Evolutionary conservation across 768 basidiomycete species (phyloP), one percentile per base, ranked within the genome.

Genomic region (Macrolepiota albuminosa): DNA sequence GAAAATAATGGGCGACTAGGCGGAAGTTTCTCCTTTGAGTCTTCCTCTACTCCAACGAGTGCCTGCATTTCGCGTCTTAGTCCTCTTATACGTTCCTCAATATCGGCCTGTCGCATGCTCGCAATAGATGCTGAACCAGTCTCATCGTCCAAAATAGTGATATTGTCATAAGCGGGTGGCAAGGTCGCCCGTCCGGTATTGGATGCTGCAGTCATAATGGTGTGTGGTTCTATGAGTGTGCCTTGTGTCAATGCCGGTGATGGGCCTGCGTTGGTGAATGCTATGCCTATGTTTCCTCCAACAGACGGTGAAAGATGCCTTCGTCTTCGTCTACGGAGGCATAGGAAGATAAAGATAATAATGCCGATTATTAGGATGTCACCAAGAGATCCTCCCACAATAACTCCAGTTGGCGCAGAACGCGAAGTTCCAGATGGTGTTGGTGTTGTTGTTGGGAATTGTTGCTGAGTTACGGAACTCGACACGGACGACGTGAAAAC

Each of bases 371-470:
- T 21, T 16, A 61, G 6, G 26, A 64, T 33, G 10, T 61, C 61
- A 14, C 63, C 63, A 3, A 60, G 39, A 26, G 43, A 48, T 2
- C 61, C 65, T 21, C 65, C 67, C 1, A 54, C 62, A 13, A 63
- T 59, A 1, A 54, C 60, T 21, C 51, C 65, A 11, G 63, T 21
- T 39, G 61, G 47, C 10, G 31, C 21, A 4, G 53, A 53, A 21
- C 43, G 40, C 7, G 42, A 34, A n/a, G 29, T 24, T 26, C 24
- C 13, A 26, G 48, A 26, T 36, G 33, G 39, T 9, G 33, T 34
- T n/a, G 36, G 9, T 4, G 55, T 48, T 4, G 59, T 40, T 37
- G 57, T 29, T 14, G 29, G 33, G 11, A 50, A 37, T 29, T 29
- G 31, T 54, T 49, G 36, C 36, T 54, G 34, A 39, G 47, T 39